Evolutionary conservation across 1,139 yeast genomes (phyloP).

Genomic region (Saccharomyces hybrid): DNA sequence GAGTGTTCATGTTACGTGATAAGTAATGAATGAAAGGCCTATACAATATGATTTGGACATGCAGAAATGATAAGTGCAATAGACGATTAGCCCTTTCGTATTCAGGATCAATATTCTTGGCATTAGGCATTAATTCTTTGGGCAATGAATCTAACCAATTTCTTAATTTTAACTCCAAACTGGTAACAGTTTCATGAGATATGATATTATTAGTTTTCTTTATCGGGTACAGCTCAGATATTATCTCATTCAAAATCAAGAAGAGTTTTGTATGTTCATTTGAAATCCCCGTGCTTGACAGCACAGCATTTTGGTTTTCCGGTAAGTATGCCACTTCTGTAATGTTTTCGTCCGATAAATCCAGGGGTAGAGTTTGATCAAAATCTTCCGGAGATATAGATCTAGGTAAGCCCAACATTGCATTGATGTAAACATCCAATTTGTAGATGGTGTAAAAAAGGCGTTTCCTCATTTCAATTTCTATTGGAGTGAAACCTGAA

Average conservation of each 20-base stretch:
- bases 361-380: slow-evolving; percentile 82
- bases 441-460: slow-evolving; percentile 84
- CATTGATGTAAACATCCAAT: slow-evolving; percentile 85
- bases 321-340: slow-evolving; percentile 44
- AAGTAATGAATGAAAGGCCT: slow-evolving; percentile 88
- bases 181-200: slow-evolving; percentile 52
- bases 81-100: slow-evolving; percentile 75
- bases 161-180: slow-evolving; percentile 63
- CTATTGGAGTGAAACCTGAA: slow-evolving; percentile 64
- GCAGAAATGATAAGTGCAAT: slow-evolving; percentile 69
- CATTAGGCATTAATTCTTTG: slow-evolving; percentile 61
- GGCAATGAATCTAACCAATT: slow-evolving; percentile 74
- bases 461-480: slow-evolving; percentile 76
- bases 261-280: slow-evolving; percentile 76
- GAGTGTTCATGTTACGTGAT: slow-evolving; percentile 32
- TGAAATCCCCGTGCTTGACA: slow-evolving; percentile 75
- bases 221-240: slow-evolving; percentile 50
- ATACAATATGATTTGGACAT: slow-evolving; percentile 76
- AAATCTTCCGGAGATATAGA: slow-evolving; percentile 66
- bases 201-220: slow-evolving; percentile 33
- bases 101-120: slow-evolving; percentile 45
- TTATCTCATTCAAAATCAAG: slow-evolving; percentile 48
- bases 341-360: slow-evolving; percentile 79
- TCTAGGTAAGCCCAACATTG: slow-evolving; percentile 82
- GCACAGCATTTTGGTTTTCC: slow-evolving; percentile 36